Percentiles rank a stretch among this genome's conserved stretches.
phyloP scores from a whole-genome alignment of 192 early-diverging fungal genomes.

The Lobulomyces angularis region DNA sequence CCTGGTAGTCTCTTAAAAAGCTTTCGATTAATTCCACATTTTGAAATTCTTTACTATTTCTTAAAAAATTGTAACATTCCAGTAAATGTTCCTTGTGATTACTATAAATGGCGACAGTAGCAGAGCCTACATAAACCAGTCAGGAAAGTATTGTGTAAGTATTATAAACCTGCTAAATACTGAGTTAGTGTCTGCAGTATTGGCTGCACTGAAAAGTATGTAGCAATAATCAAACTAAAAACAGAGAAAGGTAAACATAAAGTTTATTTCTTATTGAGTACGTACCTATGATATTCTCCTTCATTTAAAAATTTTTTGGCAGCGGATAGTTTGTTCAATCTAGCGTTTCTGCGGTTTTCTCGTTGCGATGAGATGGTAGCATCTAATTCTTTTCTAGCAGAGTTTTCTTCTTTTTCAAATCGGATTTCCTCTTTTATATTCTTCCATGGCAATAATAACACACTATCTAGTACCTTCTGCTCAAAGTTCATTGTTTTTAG shows the following conservation, averaged over 20 bases:
- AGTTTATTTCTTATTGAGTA: background rate
- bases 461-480: no score
- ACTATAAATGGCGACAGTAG: conserved; percentile 21
- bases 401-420: no score
- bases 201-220: conserved; percentile 59
- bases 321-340: background rate
- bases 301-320: background rate
- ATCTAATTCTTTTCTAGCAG: no score
- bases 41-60: conserved; percentile 52
- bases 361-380: background rate
- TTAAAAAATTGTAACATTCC: conserved; percentile 52
- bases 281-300: background rate
- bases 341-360: background rate
- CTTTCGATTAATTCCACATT: conserved; percentile 82
- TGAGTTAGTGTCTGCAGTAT: conserved; percentile 59
- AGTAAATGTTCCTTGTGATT: conserved; percentile 46
- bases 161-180: conserved; percentile 64
- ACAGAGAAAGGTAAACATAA: background rate
- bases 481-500: conserved; percentile 17
- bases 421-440: no score
- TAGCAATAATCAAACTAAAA: conserved; percentile 61
- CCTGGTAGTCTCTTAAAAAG: conserved; percentile 71
- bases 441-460: no score
- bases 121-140: conserved; percentile 11
- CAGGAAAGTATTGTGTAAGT: background rate